Percentiles rank a stretch among this genome's conserved stretches.
Conservation (phyloP, 306 rosid genomes). For the Dalbergia cochinchinensis region DNA sequence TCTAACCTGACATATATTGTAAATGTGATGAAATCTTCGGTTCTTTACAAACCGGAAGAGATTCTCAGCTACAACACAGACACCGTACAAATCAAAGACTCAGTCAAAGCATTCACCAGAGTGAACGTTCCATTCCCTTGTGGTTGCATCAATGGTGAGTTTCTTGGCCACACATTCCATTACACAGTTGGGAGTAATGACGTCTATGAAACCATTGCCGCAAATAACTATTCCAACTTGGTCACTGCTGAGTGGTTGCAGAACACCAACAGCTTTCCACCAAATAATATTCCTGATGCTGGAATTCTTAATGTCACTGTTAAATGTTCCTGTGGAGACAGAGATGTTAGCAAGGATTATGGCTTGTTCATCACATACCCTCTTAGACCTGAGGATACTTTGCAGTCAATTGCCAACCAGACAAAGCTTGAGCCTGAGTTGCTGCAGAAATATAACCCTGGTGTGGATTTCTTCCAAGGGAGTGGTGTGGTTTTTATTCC, state of each 20-base stretch:
- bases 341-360: conserved; percentile 54
- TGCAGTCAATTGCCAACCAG: conserved; percentile 48
- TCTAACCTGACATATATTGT: conserved; percentile 42
- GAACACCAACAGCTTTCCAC: conserved; percentile 44
- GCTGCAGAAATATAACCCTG: conserved; percentile 63
- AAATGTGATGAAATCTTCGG: conserved; percentile 33
- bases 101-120: not conserved
- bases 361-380: conserved; percentile 84
- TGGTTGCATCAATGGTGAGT: conserved; percentile 55
- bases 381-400: conserved; percentile 55
- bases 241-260: conserved; percentile 59
- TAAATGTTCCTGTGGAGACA: conserved; percentile 78
- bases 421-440: conserved; percentile 33
- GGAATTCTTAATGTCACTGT: conserved; percentile 56
- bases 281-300: conserved; percentile 43
- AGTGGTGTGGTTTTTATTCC: conserved; percentile 70
- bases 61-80: conserved; percentile 48
- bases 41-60: conserved; percentile 20
- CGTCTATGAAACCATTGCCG: conserved; percentile 50
- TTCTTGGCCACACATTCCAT: conserved; percentile 60
- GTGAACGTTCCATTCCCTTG: conserved; percentile 73
- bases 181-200: conserved; percentile 42
- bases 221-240: conserved; percentile 51
- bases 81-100: conserved; percentile 40
- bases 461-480: conserved; percentile 63